Evolutionary conservation across 2,329 filamentous ascomycete genomes (phyloP).

Genomic region (Hypoxylon sp.): DNA sequence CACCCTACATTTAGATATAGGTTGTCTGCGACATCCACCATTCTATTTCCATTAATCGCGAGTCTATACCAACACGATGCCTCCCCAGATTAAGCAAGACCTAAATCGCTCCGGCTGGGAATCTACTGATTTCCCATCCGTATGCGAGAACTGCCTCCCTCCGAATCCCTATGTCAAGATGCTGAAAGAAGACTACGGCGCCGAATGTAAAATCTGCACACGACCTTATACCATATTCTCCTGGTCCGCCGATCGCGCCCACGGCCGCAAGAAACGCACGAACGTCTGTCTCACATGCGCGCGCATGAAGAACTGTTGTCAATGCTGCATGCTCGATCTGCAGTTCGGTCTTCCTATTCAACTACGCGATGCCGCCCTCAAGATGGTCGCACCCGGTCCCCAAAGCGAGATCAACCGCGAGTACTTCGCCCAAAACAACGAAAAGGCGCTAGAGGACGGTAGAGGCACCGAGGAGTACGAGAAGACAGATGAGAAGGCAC

Average conservation of each 20-base stretch:
- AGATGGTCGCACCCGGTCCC: slow-evolving; percentile 96
- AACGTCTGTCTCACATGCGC: slow-evolving; percentile 97
- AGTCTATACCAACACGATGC: slow-evolving; percentile 61
- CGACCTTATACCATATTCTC: slow-evolving; percentile 94
- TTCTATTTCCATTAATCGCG: background rate
- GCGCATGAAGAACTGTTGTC: slow-evolving; percentile 97
- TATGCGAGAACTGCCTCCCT: slow-evolving; percentile 91
- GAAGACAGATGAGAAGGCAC: slow-evolving; percentile 95
- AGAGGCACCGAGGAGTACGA: slow-evolving; percentile 88
- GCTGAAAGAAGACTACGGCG: slow-evolving; percentile 96
- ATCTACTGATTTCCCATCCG: slow-evolving; percentile 86
- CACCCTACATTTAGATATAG: too few species aligned
- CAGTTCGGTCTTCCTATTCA: slow-evolving; percentile 95
- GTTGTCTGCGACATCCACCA: too few species aligned
- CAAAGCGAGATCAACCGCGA: slow-evolving; percentile 93
- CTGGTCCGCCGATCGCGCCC: slow-evolving; percentile 91
- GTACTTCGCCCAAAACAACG: slow-evolving; percentile 97
- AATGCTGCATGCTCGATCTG: slow-evolving; percentile 98
- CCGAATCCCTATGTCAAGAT: slow-evolving; percentile 99
- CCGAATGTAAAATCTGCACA: slow-evolving; percentile 88
- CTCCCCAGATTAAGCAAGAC: slow-evolving; percentile 94
- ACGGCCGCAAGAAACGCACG: slow-evolving; percentile 87
- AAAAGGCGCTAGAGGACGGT: slow-evolving; percentile 93
- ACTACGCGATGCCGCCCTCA: slow-evolving; percentile 92
- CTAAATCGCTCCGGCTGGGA: slow-evolving; percentile 97